phyloP scores from a whole-genome alignment of 768 basidiomycete species.

The Sarcomyxa edulis region DNA sequence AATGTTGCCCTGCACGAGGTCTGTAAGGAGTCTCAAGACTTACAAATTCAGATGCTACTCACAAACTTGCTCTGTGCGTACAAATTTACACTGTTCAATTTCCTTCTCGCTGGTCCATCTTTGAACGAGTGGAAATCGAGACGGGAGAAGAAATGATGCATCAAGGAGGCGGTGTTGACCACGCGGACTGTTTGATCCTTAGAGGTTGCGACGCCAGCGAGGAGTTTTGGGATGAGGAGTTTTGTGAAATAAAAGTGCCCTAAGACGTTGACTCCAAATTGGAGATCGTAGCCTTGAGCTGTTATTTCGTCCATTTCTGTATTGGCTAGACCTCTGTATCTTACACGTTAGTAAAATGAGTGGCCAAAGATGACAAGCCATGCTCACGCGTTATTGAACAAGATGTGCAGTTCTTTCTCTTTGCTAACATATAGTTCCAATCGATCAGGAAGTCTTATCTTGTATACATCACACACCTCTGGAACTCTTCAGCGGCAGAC shows the following conservation, averaged over 20 bases:
- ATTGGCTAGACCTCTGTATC: conserved; percentile 38
- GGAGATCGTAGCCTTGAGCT: conserved; percentile 50
- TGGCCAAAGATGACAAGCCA: conserved; percentile 1
- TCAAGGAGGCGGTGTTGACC: conserved; percentile 32
- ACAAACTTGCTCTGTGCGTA: conserved; percentile 30
- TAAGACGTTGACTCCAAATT: conserved; percentile 51
- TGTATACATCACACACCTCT: conserved; percentile 6
- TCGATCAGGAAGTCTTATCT: neutral
- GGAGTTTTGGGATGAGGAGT: conserved; percentile 36
- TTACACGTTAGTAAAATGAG: neutral
- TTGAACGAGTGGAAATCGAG: conserved; percentile 36
- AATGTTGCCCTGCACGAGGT: conserved; percentile 26
- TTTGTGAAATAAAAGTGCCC: conserved; percentile 43
- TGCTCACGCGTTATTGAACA: conserved; percentile 45
- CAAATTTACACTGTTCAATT: conserved; percentile 8
- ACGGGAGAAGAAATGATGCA: conserved; percentile 13
- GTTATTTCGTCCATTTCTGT: conserved; percentile 38
- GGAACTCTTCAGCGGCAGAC: conserved; percentile 32
- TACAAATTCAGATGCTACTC: too few species aligned
- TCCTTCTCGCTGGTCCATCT: conserved; percentile 27
- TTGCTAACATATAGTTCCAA: conserved; percentile 21
- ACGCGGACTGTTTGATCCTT: conserved; percentile 32
- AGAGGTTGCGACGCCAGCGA: conserved; percentile 25
- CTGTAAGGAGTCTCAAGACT: too few species aligned
- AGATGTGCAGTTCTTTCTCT: conserved; percentile 38